Base-by-base conservation (phyloP, 1,284 basidiomycete species). In the Cystobasidium slooffiae region DNA sequence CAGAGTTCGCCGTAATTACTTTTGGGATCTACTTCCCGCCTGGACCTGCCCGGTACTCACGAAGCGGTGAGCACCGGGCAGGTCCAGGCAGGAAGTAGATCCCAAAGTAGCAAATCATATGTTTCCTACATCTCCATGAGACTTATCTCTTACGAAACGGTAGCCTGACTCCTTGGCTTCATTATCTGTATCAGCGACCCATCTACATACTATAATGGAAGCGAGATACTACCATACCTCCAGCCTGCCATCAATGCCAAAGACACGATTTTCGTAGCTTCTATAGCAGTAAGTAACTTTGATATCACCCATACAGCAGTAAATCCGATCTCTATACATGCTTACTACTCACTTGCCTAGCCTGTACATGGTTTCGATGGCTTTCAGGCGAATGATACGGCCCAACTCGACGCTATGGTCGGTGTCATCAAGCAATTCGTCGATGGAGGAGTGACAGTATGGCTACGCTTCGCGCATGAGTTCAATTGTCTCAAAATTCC, bases 381-480 rank as follows among this genome's bases (percentile, higher is more conserved):
- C 41, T 74, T 80, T 31, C 77, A 74, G 37, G 64, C 66, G 24
- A 44, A 51, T 39, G 76, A 79, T 16, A 81, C 81, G 66, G 75
- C 76, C 10, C 82, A 82, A 68, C 80, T 81, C 6, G 69, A 77
- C n/a, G 79, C 79, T 14, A 79, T 81, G 55, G 79, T 79, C 73
- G 74, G 78, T 0, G 81, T 82, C 41, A 79, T 83, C 78, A 82
- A 83, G 77, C 74, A 80, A 62, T 83, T 82, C 75, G 82, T 81
- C 47, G 82, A 83, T 69, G 72, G 78, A 6, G 82, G 82, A 41
- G 77, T 83, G 52, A 80, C 81, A 51, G 82, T 83, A 52, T 80
- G 82, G 72, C 76, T 83, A n/a, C 79, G 82, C 18, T 83, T 82
- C 55, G 74, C 52, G 0, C 66, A 49, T 46, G 58, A 73, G 63